Base-by-base conservation (phyloP, 2,329 filamentous ascomycete genomes). In the Diaporthe longicolla region DNA sequence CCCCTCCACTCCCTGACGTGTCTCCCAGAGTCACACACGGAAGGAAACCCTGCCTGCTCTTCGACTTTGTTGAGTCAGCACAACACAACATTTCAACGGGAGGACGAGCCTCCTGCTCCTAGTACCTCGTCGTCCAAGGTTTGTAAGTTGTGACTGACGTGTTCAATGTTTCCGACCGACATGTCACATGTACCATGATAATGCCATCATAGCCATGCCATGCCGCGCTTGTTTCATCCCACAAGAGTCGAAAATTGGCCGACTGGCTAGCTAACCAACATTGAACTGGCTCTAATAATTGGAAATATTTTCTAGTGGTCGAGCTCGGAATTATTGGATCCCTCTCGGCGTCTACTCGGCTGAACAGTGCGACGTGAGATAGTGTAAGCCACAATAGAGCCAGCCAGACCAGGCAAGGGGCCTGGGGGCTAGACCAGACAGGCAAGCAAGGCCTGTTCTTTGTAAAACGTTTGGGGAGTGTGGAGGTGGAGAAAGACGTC, bases 331-430 rank as follows among this genome's bases (percentile, higher is more conserved):
- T 19, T 45, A 45, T 45, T 45, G 43, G 15, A 45, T 45, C 32
- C 43, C 10, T 19, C 13, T 71, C 69, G 69, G 69, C 45, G 69
- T 71, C 45, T 54, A 71, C 17, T 71, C 57, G 69, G 69, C 57
- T 4, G 35, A 15, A 61, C 15, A 32, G 35, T 32, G 26, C 29
- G 26, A 29, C 11, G 32, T 48, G 26, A 26, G n/a, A 4, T 13
- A 13, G 37, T 32, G 54, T 19, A 21, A 57, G 58, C 58, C 58
- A 40, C 57, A 59, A 10, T 29, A 45, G 37, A 13, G 37, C 29
- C 29, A 40, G 37, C 37, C 37, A 40, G 10, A 40, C 37, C 37
- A 13, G 11, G 10, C 37, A 32, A 32, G 29, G 29, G 37, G 37
- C 10, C 37, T 13, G 37, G 37, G 37, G 37, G 37, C 37, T 40